Base-by-base conservation (phyloP, 1,284 basidiomycete genomes). In the Melampsora americana region DNA sequence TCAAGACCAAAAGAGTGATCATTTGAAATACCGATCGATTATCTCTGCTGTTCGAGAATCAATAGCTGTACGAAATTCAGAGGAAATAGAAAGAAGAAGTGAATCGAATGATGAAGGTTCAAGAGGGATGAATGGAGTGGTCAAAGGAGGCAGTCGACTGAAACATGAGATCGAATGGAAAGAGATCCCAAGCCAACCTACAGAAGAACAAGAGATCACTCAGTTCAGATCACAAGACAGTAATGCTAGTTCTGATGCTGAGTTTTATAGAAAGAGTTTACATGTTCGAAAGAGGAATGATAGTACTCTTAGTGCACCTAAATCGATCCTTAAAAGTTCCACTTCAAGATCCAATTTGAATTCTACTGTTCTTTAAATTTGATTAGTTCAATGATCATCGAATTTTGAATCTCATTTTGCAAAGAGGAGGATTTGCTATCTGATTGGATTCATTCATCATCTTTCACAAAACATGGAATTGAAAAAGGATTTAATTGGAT, bases 151-250 rank as follows among this genome's bases (percentile, higher is more conserved):
- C 7, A 75, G 72, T 48, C 48, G 72, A 32, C 30, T 75, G 30
- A 75, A 44, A 53, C 67, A 75, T 59, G 72, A 75, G 48, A 59
- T 73, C 23, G 70, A 73, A 35, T 73, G 70, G 70, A 73, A 65
- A 32, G 26, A 65, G 26, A 26, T 73, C 23, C 16, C 28, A 16
- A 50, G 26, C 12, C 11, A 44, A 44, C 42, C 42, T 14, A 9
- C 12, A 44, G 53, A 59, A 59, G 23, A 23, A 23, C 23, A 59
- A 59, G 23, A 23, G 9, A 59, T 59, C 28, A 59, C n/a, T 23
- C 12, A 59, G 23, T 23, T 1, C 14, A 23, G 23, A 23, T 23
- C 53, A 23, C 23, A 59, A 5, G 53, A 59, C 3, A 28, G n/a
- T 59, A n/a, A 11, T 23, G 53, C 20, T 26, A 23, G n/a, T 23